Conservation (phyloP, 768 basidiomycete species). For the Amanita fuliginea region DNA sequence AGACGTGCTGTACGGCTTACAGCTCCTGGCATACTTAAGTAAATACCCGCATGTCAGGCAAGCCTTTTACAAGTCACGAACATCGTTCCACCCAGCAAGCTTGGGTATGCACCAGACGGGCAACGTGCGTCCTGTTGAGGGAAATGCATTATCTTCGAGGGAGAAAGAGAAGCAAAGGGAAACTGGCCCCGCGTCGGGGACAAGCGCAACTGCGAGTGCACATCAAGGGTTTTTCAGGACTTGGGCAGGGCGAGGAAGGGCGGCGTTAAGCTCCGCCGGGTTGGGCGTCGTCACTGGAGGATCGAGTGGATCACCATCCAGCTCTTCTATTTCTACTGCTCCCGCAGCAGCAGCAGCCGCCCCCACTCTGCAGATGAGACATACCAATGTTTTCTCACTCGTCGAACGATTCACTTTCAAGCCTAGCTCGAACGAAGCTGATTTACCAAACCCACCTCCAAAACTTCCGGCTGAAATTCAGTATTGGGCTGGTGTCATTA, state of each 20-base stretch:
- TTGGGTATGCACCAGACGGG: conserved; percentile 22
- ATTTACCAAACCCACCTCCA: conserved; percentile 57
- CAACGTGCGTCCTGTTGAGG: conserved; percentile 9
- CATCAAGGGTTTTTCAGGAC: conserved; percentile 32
- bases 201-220: conserved; percentile 4
- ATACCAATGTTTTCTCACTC: conserved; percentile 91
- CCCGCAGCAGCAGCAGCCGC: conserved; percentile 12
- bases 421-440: conserved; percentile 72
- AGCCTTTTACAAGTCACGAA: conserved; percentile 84
- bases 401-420: conserved; percentile 96
- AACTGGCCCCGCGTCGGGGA: not conserved
- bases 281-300: not conserved
- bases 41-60: conserved; percentile 97
- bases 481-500: conserved; percentile 99
- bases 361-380: conserved; percentile 22
- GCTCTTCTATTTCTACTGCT: not conserved
- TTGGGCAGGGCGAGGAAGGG: conserved; percentile 32
- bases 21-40: conserved; percentile 91
- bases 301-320: not conserved
- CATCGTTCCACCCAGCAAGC: conserved; percentile 74
- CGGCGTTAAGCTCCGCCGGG: conserved; percentile 1
- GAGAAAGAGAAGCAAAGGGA: conserved; percentile 12
- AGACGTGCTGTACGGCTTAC: conserved; percentile 82
- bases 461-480: conserved; percentile 83
- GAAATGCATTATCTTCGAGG: not conserved